A percentile compares a stretch with the other conserved stretches of the same genome.
These are phyloP conservation scores for Liquidambar formosana DNA, from an alignment of 164 flowering plant genomes.

Conservation along the genomic window DNA sequence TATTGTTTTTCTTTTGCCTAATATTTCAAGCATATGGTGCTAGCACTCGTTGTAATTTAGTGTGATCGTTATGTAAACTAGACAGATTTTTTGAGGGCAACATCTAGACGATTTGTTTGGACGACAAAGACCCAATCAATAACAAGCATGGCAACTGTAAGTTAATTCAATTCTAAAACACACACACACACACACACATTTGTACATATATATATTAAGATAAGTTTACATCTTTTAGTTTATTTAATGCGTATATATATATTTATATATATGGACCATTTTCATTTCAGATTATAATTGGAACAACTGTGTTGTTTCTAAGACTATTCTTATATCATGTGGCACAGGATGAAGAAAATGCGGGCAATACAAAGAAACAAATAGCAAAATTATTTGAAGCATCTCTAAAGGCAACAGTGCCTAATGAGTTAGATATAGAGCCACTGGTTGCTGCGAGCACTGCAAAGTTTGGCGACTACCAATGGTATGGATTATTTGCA, in stretches of 20 bases:
- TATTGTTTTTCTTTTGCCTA: too few relatives aligned
- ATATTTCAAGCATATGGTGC: background rate
- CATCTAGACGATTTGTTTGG: constrained; percentile 36
- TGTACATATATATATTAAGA: background rate
- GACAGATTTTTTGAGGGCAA: constrained; percentile 49
- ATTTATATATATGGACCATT: background rate
- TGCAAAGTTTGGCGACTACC: constrained; percentile 83
- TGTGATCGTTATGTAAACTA: constrained; percentile 36
- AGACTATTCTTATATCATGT: background rate
- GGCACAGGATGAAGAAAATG: constrained; percentile 46
- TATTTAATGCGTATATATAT: background rate
- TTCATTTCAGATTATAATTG: background rate
- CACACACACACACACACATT: too few relatives aligned
- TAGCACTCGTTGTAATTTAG: constrained; percentile 10
- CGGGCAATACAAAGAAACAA: constrained; percentile 62
- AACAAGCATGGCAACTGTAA: constrained; percentile 48
- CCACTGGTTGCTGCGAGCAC: constrained; percentile 66
- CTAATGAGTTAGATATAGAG: constrained; percentile 52
- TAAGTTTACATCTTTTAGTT: too few relatives aligned
- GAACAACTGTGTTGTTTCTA: background rate
- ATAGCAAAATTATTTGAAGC: constrained; percentile 58
- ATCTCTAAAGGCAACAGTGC: constrained; percentile 59
- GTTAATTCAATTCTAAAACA: constrained; percentile 16
- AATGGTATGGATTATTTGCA: constrained; percentile 52
- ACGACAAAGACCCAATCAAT: constrained; percentile 23